A percentile compares a stretch with the other conserved stretches of the same genome.
phyloP scores from a whole-genome alignment of 108 stramenopile genomes.

The Skeletonema potamos region DNA sequence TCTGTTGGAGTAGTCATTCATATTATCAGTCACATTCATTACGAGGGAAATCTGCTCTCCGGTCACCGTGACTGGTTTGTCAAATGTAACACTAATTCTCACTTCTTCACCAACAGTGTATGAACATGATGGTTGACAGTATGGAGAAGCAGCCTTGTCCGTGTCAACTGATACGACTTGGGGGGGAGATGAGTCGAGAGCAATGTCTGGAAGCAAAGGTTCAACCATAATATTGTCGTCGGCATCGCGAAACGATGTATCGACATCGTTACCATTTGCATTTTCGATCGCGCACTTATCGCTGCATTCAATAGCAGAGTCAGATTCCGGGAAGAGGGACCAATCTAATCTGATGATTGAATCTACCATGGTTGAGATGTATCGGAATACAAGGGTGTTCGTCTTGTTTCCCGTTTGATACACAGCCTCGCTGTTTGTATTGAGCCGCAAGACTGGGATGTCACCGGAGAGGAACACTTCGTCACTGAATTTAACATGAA shows the following conservation, averaged over 20 bases:
- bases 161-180: slow-evolving; percentile 22
- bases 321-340: slow-evolving; percentile 15
- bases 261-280: slow-evolving; percentile 16
- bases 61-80: slow-evolving; percentile 14
- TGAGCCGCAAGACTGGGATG: slow-evolving; percentile 8
- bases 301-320: slow-evolving; percentile 23
- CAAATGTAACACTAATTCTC: slow-evolving; percentile 18
- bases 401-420: slow-evolving; percentile 21
- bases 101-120: slow-evolving; percentile 53
- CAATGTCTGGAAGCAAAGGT: slow-evolving; percentile 1
- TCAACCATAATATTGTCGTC: slow-evolving; percentile 1
- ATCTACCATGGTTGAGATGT: slow-evolving; percentile 10
- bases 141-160: slow-evolving; percentile 33
- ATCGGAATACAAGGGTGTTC: slow-evolving; percentile 21
- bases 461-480: slow-evolving; percentile 17
- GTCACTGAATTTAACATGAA: slow-evolving; percentile 25
- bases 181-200: slow-evolving; percentile 31
- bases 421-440: slow-evolving; percentile 13
- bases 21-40: slow-evolving; percentile 19
- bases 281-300: slow-evolving; percentile 19
- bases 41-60: slow-evolving; percentile 18
- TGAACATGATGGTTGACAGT: slow-evolving; percentile 39
- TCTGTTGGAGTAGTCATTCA: background rate
- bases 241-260: slow-evolving; percentile 13
- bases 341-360: slow-evolving; percentile 14